Conservation (phyloP, 1,284 basidiomycete genomes). For the Trichosporon sp. region DNA sequence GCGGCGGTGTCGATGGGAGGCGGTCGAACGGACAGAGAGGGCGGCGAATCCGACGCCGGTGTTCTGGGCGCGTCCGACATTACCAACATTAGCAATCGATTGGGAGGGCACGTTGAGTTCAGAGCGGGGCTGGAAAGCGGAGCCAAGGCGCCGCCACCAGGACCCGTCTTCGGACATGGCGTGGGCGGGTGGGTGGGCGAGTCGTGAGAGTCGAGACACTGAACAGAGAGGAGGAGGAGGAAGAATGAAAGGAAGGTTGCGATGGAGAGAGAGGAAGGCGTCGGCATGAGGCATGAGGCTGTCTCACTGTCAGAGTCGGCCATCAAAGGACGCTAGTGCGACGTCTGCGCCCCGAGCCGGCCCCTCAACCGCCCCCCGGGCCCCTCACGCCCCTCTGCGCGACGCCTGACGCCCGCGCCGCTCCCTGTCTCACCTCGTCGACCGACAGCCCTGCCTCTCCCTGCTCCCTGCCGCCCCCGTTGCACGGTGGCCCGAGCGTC, state of each 20-base stretch:
- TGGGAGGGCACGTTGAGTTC: not conserved
- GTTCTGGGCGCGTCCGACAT: not conserved
- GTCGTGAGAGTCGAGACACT: not conserved
- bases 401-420: not conserved
- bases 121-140: not conserved
- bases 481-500: not conserved
- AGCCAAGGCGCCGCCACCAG: conserved; percentile 3
- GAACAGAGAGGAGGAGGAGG: not conserved
- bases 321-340: not conserved
- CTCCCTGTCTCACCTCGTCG: not conserved
- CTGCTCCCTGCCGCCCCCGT: no score
- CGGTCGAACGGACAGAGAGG: not conserved
- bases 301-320: not conserved
- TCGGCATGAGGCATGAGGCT: not conserved
- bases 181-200: not conserved
- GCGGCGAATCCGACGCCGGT: not conserved
- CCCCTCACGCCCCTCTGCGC: not conserved
- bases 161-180: conserved; percentile 2
- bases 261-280: not conserved
- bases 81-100: not conserved
- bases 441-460: not conserved
- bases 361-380: not conserved
- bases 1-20: not conserved
- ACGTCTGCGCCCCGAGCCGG: not conserved
- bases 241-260: not conserved